phyloP scores from a whole-genome alignment of 2,329 filamentous ascomycete species.

The Fusarium nodosum region DNA sequence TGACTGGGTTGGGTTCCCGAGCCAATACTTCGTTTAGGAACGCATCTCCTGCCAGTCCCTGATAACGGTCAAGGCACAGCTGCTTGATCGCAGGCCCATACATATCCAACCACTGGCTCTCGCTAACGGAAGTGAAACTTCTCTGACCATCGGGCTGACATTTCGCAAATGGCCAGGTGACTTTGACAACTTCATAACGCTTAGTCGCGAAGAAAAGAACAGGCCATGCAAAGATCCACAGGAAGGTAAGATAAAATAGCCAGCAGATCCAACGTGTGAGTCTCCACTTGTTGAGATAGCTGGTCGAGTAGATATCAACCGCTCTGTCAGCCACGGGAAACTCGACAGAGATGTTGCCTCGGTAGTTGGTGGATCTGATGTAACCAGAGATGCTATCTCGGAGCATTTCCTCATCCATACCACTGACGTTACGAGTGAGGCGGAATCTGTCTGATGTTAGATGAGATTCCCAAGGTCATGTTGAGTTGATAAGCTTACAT shows the following conservation, averaged over 20 bases:
- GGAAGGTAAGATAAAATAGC: constrained; percentile 43
- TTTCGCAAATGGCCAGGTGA: constrained; percentile 38
- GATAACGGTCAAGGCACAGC: constrained; percentile 40
- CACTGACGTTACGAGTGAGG: constrained; percentile 32
- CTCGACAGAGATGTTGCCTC: constrained; percentile 30
- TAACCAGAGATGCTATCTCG: neutral
- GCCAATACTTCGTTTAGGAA: constrained; percentile 38
- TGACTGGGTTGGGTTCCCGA: neutral
- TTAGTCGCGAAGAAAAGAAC: constrained; percentile 39
- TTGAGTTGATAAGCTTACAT: constrained; percentile 19
- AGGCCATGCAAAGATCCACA: constrained; percentile 47
- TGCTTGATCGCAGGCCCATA: constrained; percentile 38
- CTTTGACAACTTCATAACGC: constrained; percentile 35
- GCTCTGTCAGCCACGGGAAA: constrained; percentile 42
- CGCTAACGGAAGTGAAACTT: constrained; percentile 37
- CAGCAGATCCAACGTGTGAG: constrained; percentile 42
- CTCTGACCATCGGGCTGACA: constrained; percentile 15
- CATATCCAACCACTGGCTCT: constrained; percentile 31
- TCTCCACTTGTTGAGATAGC: constrained; percentile 35
- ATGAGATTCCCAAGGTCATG: fast-evolving
- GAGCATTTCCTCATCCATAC: constrained; percentile 15
- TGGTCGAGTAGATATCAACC: constrained; percentile 44
- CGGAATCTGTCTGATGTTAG: constrained; percentile 38
- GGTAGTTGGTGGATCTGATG: constrained; percentile 42
- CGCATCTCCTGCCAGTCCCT: constrained; percentile 38